These are phyloP conservation scores for thale cress (Arabidopsis thaliana) DNA, from an alignment of 345 rosid genomes.

Conservation along the genomic window TAIR10.1 NC_003075.7:18420501-18421000, in stretches of 20 bases:
- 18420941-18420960: constrained; percentile 85
- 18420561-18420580: not conserved
- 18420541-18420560: constrained; percentile 13
- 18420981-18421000: constrained; percentile 81
- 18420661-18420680: not conserved
- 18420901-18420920: constrained; percentile 34
- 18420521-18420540: not conserved
- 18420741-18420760: constrained; percentile 57
- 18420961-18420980: constrained; percentile 94
- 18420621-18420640: constrained; percentile 15
- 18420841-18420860: constrained; percentile 3
- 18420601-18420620: not conserved
- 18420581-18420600: not conserved
- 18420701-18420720: constrained; percentile 17
- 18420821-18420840: constrained; percentile 91
- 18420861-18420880: not conserved
- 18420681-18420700: constrained; percentile 12
- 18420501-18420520: constrained; percentile 14
- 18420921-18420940: constrained; percentile 4
- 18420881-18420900: constrained; percentile 7
- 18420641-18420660: constrained; percentile 20
- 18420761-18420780: constrained; percentile 92
- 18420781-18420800: constrained; percentile 95
- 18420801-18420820: constrained; percentile 86
- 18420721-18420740: not conserved